phyloP scores from a whole-genome alignment of 75 land plant species.

The Pseudotsuga menziesii region DNA sequence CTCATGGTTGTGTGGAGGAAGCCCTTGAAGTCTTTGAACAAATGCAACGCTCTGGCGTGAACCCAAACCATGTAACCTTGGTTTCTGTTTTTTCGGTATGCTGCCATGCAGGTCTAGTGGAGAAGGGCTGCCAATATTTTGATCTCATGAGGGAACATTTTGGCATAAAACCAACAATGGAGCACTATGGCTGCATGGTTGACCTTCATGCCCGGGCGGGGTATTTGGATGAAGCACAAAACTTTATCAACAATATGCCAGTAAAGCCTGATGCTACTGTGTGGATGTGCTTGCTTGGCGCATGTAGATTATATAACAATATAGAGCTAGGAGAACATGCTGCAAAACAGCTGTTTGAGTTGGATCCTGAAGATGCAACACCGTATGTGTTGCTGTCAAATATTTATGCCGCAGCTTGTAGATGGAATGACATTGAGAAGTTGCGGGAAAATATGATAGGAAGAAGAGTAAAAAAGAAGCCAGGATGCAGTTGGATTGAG shows the following conservation, averaged over 20 bases:
- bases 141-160: constrained; percentile 10
- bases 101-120: constrained; percentile 13
- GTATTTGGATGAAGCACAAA: constrained; percentile 8
- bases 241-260: constrained; percentile 15
- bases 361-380: too few relatives aligned
- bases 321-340: not conserved
- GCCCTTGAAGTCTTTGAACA: constrained; percentile 26
- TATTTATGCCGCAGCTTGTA: too few relatives aligned
- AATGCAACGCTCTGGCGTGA: constrained; percentile 13
- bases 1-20: constrained; percentile 23
- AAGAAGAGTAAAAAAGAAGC: too few relatives aligned
- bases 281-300: constrained; percentile 17
- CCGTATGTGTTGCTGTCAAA: too few relatives aligned
- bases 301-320: constrained; percentile 10
- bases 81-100: constrained; percentile 15
- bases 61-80: constrained; percentile 11
- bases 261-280: not conserved
- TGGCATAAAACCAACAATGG: constrained; percentile 7
- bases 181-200: constrained; percentile 20
- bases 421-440: too few relatives aligned
- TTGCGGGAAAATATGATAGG: too few relatives aligned
- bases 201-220: constrained; percentile 18
- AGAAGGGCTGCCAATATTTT: constrained; percentile 11
- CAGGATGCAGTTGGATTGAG: too few relatives aligned
- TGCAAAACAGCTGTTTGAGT: too few relatives aligned